Evolutionary conservation across 176 grass and related monocot genomes (phyloP), one percentile per base, ranked within the genome.

Genomic region (Rhynchospora pubera): DNA sequence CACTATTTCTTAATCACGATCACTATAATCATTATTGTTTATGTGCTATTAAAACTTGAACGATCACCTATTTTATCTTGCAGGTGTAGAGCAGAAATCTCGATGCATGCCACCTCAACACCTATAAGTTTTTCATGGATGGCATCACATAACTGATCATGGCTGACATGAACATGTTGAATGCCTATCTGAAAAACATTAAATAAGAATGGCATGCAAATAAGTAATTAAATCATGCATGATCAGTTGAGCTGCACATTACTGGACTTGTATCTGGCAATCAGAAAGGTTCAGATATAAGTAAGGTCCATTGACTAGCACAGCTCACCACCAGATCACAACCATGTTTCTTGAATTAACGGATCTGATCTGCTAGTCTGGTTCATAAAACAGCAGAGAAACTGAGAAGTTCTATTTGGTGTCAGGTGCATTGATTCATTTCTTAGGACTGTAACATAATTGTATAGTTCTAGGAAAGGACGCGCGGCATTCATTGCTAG

Each of bases 61-160:
- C 8, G n/a, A 74, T 34, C 16, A n/a, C 9, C 39, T 19, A 14
- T 13, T 78, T 43, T 62, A 6, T 32, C 45, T 53, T 82, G n/a
- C 30, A 79, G 47, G 59, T 28, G 23, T 24, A 83, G 62, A 46
- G n/a, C 24, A 4, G 80, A 83, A 24, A 55, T 78, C 21, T 77
- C 32, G 12, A 50, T 58, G 46, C 60, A 21, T 15, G 10, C 51
- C 61, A 83, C 51, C 70, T 89, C 84, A 43, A 60, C 18, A 30
- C 50, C 52, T 34, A 89, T 28, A 21, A 83, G 62, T 44, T 80
- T 67, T 63, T 83, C 80, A 71, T 86, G 80, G 57, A 89, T 83
- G 84, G 84, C 88, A 52, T 89, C 80, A 39, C 84, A 86, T 58
- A 89, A 62, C 57, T 84, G 84, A 63, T 86, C 88, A 60, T 86